These are phyloP conservation scores for Fusarium floridanum DNA, from an alignment of 2,329 filamentous ascomycete genomes.

Conservation along the genomic window DNA sequence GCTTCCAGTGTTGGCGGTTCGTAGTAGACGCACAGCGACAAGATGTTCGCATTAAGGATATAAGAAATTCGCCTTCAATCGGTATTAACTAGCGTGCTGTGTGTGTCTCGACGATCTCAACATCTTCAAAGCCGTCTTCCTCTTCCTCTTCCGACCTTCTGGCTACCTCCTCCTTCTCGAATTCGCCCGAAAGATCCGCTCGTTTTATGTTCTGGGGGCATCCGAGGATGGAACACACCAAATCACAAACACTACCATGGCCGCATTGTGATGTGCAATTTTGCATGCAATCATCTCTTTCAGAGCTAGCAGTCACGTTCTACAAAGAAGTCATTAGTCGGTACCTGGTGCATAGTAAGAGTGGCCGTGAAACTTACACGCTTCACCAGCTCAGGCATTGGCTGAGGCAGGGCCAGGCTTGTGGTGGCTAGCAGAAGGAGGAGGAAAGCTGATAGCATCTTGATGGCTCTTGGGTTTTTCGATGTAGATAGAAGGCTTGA, in stretches of 20 bases:
- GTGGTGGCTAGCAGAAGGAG: background rate
- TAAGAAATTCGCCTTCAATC: background rate
- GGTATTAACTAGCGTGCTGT: rapidly evolving
- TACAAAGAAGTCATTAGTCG: background rate
- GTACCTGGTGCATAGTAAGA: too few relatives aligned
- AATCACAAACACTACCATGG: background rate
- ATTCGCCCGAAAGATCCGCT: background rate
- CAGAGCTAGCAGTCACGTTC: background rate
- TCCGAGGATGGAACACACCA: background rate
- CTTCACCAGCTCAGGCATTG: background rate
- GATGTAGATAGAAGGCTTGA: too few relatives aligned
- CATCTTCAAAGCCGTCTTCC: background rate
- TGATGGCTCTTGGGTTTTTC: too few relatives aligned
- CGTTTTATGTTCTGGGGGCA: background rate
- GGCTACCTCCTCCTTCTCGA: background rate
- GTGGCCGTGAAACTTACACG: background rate
- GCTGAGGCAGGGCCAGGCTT: background rate
- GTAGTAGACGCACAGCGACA: too few relatives aligned
- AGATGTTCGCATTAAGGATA: background rate
- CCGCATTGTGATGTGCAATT: background rate
- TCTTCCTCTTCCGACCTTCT: background rate
- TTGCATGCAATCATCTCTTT: background rate
- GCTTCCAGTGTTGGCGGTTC: too few relatives aligned
- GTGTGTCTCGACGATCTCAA: background rate
- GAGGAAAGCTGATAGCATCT: background rate